These are phyloP conservation scores for sweet orange (Citrus sinensis) DNA, from an alignment of 345 rosid genomes.

Conservation along the genomic window DVS_A1.0 CM039169.1:11438001-11438500, in stretches of 20 bases:
- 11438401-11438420: no score
- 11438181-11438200: neutral
- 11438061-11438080: slow-evolving; percentile 97
- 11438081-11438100: slow-evolving; percentile 91
- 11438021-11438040: slow-evolving; percentile 92
- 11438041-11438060: slow-evolving; percentile 87
- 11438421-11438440: no score
- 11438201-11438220: neutral
- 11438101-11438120: slow-evolving; percentile 74
- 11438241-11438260: neutral
- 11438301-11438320: neutral
- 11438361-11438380: no score
- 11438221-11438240: neutral
- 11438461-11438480: no score
- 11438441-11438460: no score
- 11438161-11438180: neutral
- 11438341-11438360: no score
- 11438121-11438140: neutral
- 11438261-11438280: no score
- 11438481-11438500: no score
- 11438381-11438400: no score
- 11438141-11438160: neutral
- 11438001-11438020: slow-evolving; percentile 79
- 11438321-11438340: no score
- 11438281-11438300: neutral